Conservation (phyloP, 2,329 filamentous ascomycete genomes). For the Xenoacremonium recifei region DNA sequence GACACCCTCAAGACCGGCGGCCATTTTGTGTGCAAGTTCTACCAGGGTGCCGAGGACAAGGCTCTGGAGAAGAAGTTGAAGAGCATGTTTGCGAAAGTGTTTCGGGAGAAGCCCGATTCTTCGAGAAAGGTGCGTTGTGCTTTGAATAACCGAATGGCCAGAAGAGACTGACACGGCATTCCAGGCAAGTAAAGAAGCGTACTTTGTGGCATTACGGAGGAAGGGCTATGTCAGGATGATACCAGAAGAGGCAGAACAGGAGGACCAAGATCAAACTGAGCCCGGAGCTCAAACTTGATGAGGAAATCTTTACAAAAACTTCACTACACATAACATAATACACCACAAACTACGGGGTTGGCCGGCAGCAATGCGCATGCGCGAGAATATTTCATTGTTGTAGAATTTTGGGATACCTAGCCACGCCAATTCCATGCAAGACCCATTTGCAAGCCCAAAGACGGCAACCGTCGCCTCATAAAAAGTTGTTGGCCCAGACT, state of each 20-base stretch:
- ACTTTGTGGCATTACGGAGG: conserved; percentile 76
- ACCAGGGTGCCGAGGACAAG: conserved; percentile 86
- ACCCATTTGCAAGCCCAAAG: conserved; percentile 33
- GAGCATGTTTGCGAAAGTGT: conserved; percentile 75
- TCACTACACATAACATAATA: not conserved
- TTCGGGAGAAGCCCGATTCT: conserved; percentile 86
- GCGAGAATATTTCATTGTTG: conserved; percentile 31
- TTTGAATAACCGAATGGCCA: too few relatives aligned
- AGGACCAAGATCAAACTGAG: too few relatives aligned
- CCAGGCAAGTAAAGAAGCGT: conserved; percentile 67
- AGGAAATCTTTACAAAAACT: not conserved
- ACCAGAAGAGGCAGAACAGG: not conserved
- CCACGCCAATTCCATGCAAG: conserved; percentile 46
- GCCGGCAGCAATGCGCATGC: conserved; percentile 24
- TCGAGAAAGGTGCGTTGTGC: conserved; percentile 72
- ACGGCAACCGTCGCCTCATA: conserved; percentile 28
- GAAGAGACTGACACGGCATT: not conserved
- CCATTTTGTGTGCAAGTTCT: conserved; percentile 97
- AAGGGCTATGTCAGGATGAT: conserved; percentile 45
- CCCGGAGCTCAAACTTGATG: not conserved
- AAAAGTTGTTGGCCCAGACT: conserved; percentile 27
- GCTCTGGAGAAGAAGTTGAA: conserved; percentile 71
- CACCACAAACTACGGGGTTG: conserved; percentile 7
- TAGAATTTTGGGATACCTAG: conserved; percentile 44
- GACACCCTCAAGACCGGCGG: conserved; percentile 81